Percentiles rank a stretch among this genome's conserved stretches.
phyloP scores from a whole-genome alignment of 2,329 filamentous ascomycete species.

The Alternaria metachromatica region DNA sequence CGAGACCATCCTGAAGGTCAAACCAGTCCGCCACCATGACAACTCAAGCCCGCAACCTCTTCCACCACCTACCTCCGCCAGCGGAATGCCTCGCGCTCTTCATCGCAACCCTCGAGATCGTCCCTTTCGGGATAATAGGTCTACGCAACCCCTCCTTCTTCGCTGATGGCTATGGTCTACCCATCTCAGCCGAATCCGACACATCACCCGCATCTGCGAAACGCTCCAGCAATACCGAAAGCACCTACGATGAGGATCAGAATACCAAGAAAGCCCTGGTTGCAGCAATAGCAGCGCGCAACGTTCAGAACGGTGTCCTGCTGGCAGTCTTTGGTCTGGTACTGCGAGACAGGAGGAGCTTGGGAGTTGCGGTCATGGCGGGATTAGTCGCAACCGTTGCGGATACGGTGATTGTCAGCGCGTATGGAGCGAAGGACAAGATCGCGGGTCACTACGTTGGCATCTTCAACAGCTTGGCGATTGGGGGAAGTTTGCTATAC shows the following conservation, averaged over 20 bases:
- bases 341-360: conserved; percentile 27
- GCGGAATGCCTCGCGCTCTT: conserved; percentile 34
- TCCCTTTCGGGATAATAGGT: conserved; percentile 30
- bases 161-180: conserved; percentile 26
- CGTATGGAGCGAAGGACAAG: conserved; percentile 30
- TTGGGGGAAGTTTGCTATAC: conserved; percentile 31
- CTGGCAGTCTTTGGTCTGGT: conserved; percentile 28
- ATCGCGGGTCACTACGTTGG: conserved; percentile 30
- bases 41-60: conserved; percentile 22
- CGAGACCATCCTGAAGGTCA: neutral
- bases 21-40: conserved; percentile 18
- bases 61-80: conserved; percentile 27
- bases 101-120: conserved; percentile 29
- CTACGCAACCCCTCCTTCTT: conserved; percentile 23
- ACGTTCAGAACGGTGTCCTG: conserved; percentile 29
- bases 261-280: conserved; percentile 31
- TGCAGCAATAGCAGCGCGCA: conserved; percentile 32
- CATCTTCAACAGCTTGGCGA: conserved; percentile 29
- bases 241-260: conserved; percentile 14
- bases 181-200: conserved; percentile 7
- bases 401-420: conserved; percentile 29
- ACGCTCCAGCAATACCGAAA: conserved; percentile 1
- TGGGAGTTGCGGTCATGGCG: conserved; percentile 29
- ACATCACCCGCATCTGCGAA: conserved; percentile 5
- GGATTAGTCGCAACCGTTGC: conserved; percentile 29